Base-by-base conservation (phyloP, 2,329 filamentous ascomycete genomes). In the Trichoderma sp. region DNA sequence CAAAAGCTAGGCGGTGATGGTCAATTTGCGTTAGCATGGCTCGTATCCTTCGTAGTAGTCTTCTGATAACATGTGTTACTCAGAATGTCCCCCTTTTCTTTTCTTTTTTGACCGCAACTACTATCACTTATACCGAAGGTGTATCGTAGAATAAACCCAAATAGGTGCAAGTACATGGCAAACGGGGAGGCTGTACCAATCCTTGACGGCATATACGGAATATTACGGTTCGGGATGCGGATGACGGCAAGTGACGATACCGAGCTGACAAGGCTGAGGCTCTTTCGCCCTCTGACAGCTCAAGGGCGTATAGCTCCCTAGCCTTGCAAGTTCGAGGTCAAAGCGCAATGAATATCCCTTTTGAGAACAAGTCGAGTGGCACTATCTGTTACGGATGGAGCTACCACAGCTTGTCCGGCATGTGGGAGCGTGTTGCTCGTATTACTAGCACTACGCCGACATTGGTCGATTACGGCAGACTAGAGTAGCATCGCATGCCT, bases 401-500 rank as follows among this genome's bases (percentile, higher is more conserved):
- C 45, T 45, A 41, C 16, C 8, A 21, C 29, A 35, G 33, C 24
- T 31, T 31, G 27, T 60, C 27, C 53, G 29, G 24, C 27, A 38
- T 72, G n/a, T 67, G 41, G 35, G 63, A 62, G 67, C n/a, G 18
- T 31, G 68, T 63, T 38, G 0, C 71, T 73, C 71, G 60, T 65
- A 73, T 73, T 53, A 73, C 64, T 35, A 53, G 60, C 71, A 65
- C 60, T 53, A 65, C 53, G 67, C 53, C 33, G 14, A 62, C 41
- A 71, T 21, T 60, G 60, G 41, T 60, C 27, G 60, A 73, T 73
- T 64, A 73, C 71, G 71, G 41, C 41, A 73, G 71, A 53, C 60
- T 56, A 73, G 60, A 73, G 71, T 73, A 53, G 60, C 41, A 73
- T 73, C 38, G 71, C 71, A 73, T 65, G 71, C 45, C 41, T 31